Evolutionary conservation across 306 rosid species (phyloP), one percentile per base, ranked within the genome.

Genomic region (Quercus aquifolioides): DNA sequence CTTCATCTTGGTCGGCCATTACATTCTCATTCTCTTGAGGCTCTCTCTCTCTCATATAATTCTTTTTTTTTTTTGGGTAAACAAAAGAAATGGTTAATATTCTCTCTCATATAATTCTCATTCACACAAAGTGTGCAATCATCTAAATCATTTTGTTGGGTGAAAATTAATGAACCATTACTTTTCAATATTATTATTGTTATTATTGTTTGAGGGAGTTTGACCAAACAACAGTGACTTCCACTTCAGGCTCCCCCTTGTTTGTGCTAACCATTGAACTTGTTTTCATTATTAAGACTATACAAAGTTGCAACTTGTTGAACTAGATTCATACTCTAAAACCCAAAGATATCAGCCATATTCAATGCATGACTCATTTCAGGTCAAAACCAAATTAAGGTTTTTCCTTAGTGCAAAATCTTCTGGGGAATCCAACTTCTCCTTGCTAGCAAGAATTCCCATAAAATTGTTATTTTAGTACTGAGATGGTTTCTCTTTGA

Each of bases 1-100:
- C 71, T 78, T 77, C 71, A 70, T 83, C 84, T 75, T 83, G 75
- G 81, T 83, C 86, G 81, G 83, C 83, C 78, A 62, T 41, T 41
- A 41, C 12, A 8, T 41, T 41, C 46, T 41, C 21, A 72, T 72
- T 77, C 54, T 55, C 46, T 21, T 43, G 54, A 49, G 5, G 17
- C 28, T 60, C 57, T 41, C 60, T 25, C 23, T 25, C 23, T 28
- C 73, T 67, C 71, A 21, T 28, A 43, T 28, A 38, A 67, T 58
- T 23, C 21, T 76, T n/a, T n/a, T n/a, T n/a, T n/a, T n/a, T n/a
- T n/a, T n/a, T n/a, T n/a, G n/a, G n/a, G n/a, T n/a, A n/a, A n/a
- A n/a, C n/a, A n/a, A n/a, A n/a, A n/a, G n/a, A n/a, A n/a, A n/a
- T n/a, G n/a, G n/a, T n/a, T n/a, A n/a, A n/a, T n/a, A n/a, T n/a